Evolutionary conservation across 2,329 filamentous ascomycete genomes (phyloP).

Genomic region (Sarocladium kiliense): DNA sequence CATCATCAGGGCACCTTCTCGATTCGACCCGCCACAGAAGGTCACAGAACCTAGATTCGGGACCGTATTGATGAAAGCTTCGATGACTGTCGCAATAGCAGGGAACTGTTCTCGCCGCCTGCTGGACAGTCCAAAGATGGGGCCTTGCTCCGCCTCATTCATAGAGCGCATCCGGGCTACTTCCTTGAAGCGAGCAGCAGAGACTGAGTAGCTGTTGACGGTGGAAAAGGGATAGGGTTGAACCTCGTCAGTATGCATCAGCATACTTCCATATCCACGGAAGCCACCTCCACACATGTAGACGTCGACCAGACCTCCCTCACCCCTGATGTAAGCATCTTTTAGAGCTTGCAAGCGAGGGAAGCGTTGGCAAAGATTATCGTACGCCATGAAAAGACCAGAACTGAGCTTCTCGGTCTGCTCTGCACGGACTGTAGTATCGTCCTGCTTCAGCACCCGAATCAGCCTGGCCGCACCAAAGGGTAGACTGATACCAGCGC

Average conservation of each 20-base stretch:
- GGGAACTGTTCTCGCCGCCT: slow-evolving; percentile 76
- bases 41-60: slow-evolving; percentile 67
- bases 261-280: slow-evolving; percentile 81
- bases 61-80: slow-evolving; percentile 64
- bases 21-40: slow-evolving; percentile 83
- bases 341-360: slow-evolving; percentile 39
- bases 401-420: slow-evolving; percentile 50
- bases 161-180: slow-evolving; percentile 45
- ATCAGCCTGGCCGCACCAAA: slow-evolving; percentile 57
- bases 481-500: slow-evolving; percentile 51
- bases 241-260: slow-evolving; percentile 72
- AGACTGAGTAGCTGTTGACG: slow-evolving; percentile 72
- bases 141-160: slow-evolving; percentile 45
- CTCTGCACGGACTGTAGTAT: slow-evolving; percentile 33
- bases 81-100: slow-evolving; percentile 76
- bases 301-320: slow-evolving; percentile 52
- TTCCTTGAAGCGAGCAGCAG: slow-evolving; percentile 53
- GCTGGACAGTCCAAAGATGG: slow-evolving; percentile 74
- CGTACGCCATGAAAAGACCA: slow-evolving; percentile 57
- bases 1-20: slow-evolving; percentile 77
- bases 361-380: slow-evolving; percentile 42
- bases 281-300: slow-evolving; percentile 91
- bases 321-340: slow-evolving; percentile 27
- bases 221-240: slow-evolving; percentile 78
- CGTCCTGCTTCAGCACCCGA: slow-evolving; percentile 37